Conservation (phyloP, 2,329 filamentous ascomycete genomes). For the Aspergillus fructus region DNA sequence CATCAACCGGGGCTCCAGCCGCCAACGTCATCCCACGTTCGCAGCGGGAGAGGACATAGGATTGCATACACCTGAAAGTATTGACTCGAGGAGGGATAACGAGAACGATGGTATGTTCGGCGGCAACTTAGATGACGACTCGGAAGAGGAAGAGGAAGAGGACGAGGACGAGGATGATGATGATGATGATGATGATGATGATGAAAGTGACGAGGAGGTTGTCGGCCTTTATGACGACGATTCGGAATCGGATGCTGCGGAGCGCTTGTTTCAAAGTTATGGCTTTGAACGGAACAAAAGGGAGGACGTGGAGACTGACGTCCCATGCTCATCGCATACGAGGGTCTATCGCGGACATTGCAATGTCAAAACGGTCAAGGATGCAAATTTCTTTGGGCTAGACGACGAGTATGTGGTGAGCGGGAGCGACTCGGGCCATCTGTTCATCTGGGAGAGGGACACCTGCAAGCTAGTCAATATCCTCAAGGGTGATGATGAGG, state of each 20-base stretch:
- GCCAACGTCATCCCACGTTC: neutral
- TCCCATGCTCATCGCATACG: slow-evolving; percentile 58
- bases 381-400: slow-evolving; percentile 67
- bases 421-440: slow-evolving; percentile 64
- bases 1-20: slow-evolving; percentile 1
- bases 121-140: slow-evolving; percentile 13
- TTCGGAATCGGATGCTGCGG: slow-evolving; percentile 32
- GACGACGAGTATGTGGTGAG: slow-evolving; percentile 69
- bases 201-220: slow-evolving; percentile 10
- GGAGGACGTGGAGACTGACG: slow-evolving; percentile 53
- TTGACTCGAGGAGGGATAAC: slow-evolving; percentile 17
- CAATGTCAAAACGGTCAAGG: slow-evolving; percentile 67
- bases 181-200: slow-evolving; percentile 4
- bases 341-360: slow-evolving; percentile 63
- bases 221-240: slow-evolving; percentile 4
- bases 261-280: slow-evolving; percentile 47
- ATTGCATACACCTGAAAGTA: slow-evolving; percentile 27
- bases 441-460: slow-evolving; percentile 69
- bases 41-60: slow-evolving; percentile 17
- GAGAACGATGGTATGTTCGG: neutral
- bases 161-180: slow-evolving; percentile 22
- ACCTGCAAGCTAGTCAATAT: slow-evolving; percentile 63
- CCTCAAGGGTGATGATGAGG: slow-evolving; percentile 64
- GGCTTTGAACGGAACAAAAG: slow-evolving; percentile 50
- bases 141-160: slow-evolving; percentile 22